Evolutionary conservation across 805 yeast genomes (phyloP), one percentile per base, ranked within the genome.

Genomic region (Spathaspora arborariae): DNA sequence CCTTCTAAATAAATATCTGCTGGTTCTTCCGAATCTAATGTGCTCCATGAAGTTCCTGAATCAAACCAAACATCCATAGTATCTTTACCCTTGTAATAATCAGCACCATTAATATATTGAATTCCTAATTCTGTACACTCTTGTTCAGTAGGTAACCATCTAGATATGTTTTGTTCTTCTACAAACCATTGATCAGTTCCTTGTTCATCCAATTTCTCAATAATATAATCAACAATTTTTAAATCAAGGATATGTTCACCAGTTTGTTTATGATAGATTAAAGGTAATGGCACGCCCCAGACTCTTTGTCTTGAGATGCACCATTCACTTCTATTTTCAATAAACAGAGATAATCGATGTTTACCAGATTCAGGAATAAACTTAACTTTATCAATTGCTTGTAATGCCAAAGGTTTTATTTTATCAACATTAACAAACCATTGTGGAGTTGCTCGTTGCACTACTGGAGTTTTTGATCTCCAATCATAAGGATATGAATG

Each of bases 1-100:
- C 99, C 99, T 70, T 94, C 99, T 11, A 92, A 64, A 59, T 89
- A 92, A n/a, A 88, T 76, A 64, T 91, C 95, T 0, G 95, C 84
- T 4, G 66, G 67, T n/a, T 46, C 39, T 9, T 40, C 42, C 27
- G 74, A 67, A 43, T 64, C 60, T 18, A 85, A 68, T 39, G 79
- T 75, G 9, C 81, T 77, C 98, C 99, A 94, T 27, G 94, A 84
- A 0, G 96, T 80, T 0, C 99, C 99, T 35, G 96, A 86, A 64
- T 94, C 99, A 68, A 94, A 92, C 99, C 99, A 94, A 16, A 94
- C 99, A 66, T 94, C 99, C 90, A 94, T 86, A 0, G 99, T 94
- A 56, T 94, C 99, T 39, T 73, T 78, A 1, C 96, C 92, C 56
- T 88, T 85, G 20, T 59, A 57, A 51, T 74, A 85, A 24, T 40